Percentiles rank a stretch among this genome's conserved stretches.
phyloP scores from a whole-genome alignment of 805 yeast genomes.

The Saccharomycopsis malanga region DNA sequence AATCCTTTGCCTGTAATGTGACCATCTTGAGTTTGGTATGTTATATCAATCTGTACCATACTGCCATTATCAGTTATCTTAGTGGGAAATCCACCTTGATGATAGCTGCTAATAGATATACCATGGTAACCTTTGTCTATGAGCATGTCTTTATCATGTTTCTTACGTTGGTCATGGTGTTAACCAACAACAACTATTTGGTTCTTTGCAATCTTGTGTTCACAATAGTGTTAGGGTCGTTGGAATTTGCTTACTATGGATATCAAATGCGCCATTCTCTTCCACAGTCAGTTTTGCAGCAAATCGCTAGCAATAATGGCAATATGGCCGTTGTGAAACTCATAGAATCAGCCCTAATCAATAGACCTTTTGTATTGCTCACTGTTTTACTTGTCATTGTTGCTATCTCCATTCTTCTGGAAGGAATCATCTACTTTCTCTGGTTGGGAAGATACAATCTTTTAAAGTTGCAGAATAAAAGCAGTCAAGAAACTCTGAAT shows the following conservation, averaged over 20 bases:
- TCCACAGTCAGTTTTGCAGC: neutral
- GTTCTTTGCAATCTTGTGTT: neutral
- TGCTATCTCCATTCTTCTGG: neutral
- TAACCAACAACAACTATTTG: slow-evolving; percentile 3
- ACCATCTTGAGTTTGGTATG: neutral
- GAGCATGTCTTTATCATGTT: neutral
- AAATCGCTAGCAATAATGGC: neutral
- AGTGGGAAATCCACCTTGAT: neutral
- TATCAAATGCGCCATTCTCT: too few relatives aligned
- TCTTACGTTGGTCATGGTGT: neutral
- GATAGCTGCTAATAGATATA: neutral
- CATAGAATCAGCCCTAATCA: neutral
- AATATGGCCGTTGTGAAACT: neutral
- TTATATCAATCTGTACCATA: slow-evolving; percentile 2
- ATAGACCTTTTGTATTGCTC: neutral
- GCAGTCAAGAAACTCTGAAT: neutral
- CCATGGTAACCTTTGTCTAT: neutral
- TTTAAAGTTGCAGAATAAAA: neutral
- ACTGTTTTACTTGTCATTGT: neutral
- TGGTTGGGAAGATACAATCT: neutral
- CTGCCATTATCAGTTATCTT: neutral
- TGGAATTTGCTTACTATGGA: neutral
- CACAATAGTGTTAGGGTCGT: neutral
- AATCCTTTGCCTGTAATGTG: neutral
- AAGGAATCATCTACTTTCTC: neutral